Evolutionary conservation across 2,329 filamentous ascomycete species (phyloP).

Genomic region (Orbilia blumenaviensis): DNA sequence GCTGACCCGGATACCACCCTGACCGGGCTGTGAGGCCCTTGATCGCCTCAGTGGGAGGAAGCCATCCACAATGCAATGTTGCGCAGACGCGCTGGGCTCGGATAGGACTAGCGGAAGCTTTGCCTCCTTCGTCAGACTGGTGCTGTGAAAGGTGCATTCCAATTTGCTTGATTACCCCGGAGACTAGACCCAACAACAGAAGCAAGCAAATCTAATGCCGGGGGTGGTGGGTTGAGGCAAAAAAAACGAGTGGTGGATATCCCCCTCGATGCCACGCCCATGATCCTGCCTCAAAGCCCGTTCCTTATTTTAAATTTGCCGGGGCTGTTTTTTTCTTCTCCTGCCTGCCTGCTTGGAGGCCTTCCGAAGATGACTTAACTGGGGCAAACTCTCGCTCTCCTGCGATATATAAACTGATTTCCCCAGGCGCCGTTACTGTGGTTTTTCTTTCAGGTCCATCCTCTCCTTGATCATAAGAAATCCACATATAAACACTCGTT

Average conservation of each 20-base stretch:
- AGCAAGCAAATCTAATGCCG: not conserved
- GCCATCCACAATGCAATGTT: slow-evolving; percentile 14
- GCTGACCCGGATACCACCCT: slow-evolving; percentile 33
- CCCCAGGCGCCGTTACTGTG: not conserved
- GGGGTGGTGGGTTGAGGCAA: not conserved
- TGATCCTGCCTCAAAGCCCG: slow-evolving; percentile 5
- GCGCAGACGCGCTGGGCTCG: slow-evolving; percentile 30
- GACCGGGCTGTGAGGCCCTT: slow-evolving; percentile 34
- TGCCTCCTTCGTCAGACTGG: not conserved
- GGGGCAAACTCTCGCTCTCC: slow-evolving; percentile 17
- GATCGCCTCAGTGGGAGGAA: slow-evolving; percentile 21
- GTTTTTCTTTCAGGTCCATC: slow-evolving; percentile 26
- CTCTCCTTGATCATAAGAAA: slow-evolving; percentile 31
- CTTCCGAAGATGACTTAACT: too few species aligned
- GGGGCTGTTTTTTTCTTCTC: slow-evolving; percentile 7
- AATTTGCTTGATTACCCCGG: slow-evolving; percentile 42
- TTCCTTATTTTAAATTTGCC: slow-evolving; percentile 53
- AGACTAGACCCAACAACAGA: not conserved
- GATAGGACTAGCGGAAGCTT: slow-evolving; percentile 22
- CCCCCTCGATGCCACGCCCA: not conserved
- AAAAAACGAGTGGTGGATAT: slow-evolving; percentile 18
- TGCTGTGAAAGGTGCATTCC: slow-evolving; percentile 18
- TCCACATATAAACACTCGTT: slow-evolving; percentile 33
- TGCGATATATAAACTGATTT: slow-evolving; percentile 45
- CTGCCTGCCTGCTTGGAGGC: not conserved